Percentiles rank a stretch among this genome's conserved stretches.
Evolutionary conservation across 2,329 filamentous ascomycete species (phyloP).

Genomic region (Apiospora arundinis): DNA sequence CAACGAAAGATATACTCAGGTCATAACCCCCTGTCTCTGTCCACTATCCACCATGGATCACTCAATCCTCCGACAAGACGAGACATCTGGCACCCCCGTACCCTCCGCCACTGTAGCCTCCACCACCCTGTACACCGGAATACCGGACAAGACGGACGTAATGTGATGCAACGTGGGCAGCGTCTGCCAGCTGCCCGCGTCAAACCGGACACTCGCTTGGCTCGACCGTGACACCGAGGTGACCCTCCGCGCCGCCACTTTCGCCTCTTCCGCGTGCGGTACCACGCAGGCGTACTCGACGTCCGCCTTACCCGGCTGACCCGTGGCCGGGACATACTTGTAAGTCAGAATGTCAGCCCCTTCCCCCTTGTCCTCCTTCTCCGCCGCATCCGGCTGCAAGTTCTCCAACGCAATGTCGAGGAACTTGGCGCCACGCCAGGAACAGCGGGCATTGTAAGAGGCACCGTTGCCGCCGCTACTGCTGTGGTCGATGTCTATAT

Average conservation of each 20-base stretch:
- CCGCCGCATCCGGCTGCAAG: slow-evolving; percentile 30
- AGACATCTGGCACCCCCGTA: slow-evolving; percentile 56
- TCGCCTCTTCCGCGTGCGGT: slow-evolving; percentile 43
- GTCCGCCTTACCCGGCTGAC: slow-evolving; percentile 56
- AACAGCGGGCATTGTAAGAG: slow-evolving; percentile 45
- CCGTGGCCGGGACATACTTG: slow-evolving; percentile 63
- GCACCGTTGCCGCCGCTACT: slow-evolving; percentile 27
- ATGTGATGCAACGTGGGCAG: slow-evolving; percentile 68
- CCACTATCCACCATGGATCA: not conserved
- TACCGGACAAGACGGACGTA: slow-evolving; percentile 54
- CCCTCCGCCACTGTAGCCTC: slow-evolving; percentile 62
- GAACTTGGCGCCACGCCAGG: slow-evolving; percentile 51
- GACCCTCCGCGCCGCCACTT: slow-evolving; percentile 37
- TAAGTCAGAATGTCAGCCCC: slow-evolving; percentile 57
- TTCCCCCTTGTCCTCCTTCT: not conserved
- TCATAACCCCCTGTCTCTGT: too few species aligned
- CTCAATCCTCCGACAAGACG: slow-evolving; percentile 31
- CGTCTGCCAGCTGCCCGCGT: slow-evolving; percentile 56
- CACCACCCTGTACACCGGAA: slow-evolving; percentile 63
- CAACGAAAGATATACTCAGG: not conserved
- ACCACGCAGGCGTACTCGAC: slow-evolving; percentile 56
- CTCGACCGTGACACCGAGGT: slow-evolving; percentile 42
- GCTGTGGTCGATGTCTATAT: slow-evolving; percentile 51
- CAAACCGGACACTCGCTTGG: slow-evolving; percentile 53
- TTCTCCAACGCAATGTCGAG: slow-evolving; percentile 44